These are phyloP conservation scores for Arthromyces matolae DNA, from an alignment of 768 basidiomycete genomes.

Conservation along the genomic window DNA sequence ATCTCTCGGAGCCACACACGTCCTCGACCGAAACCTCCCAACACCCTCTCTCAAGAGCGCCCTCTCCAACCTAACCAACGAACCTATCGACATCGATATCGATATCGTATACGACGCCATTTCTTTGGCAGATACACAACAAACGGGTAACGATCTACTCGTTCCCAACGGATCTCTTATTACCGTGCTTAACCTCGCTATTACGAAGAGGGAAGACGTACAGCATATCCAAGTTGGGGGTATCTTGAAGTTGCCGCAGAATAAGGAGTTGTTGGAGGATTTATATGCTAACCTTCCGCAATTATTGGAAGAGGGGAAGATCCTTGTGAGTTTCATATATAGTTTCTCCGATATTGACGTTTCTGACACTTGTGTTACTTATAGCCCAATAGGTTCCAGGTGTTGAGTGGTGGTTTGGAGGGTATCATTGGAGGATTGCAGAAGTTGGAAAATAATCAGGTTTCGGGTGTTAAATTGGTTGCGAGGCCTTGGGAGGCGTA, in stretches of 20 bases:
- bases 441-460: constrained; percentile 35
- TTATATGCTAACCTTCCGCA: constrained; percentile 13
- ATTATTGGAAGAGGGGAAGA: constrained; percentile 25
- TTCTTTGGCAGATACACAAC: constrained; percentile 20
- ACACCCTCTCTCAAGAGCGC: constrained; percentile 15
- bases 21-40: constrained; percentile 28
- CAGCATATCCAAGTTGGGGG: constrained; percentile 11
- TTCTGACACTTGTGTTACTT: background rate
- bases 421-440: constrained; percentile 40
- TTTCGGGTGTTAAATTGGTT: constrained; percentile 44
- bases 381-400: constrained; percentile 42
- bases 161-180: constrained; percentile 33
- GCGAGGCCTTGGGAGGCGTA: constrained; percentile 26
- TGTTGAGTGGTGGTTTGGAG: constrained; percentile 37
- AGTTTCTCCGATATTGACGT: background rate
- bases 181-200: constrained; percentile 30
- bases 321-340: constrained; percentile 22
- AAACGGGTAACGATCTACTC: constrained; percentile 22
- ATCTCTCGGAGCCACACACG: constrained; percentile 34
- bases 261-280: constrained; percentile 12
- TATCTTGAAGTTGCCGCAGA: constrained; percentile 19
- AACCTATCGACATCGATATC: constrained; percentile 20
- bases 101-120: constrained; percentile 26
- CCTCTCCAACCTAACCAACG: constrained; percentile 21
- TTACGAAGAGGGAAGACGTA: constrained; percentile 31